A percentile compares a stretch with the other conserved stretches of the same genome.
Evolutionary conservation across 805 yeast genomes (phyloP).

Genomic region (Pichia insulana): DNA sequence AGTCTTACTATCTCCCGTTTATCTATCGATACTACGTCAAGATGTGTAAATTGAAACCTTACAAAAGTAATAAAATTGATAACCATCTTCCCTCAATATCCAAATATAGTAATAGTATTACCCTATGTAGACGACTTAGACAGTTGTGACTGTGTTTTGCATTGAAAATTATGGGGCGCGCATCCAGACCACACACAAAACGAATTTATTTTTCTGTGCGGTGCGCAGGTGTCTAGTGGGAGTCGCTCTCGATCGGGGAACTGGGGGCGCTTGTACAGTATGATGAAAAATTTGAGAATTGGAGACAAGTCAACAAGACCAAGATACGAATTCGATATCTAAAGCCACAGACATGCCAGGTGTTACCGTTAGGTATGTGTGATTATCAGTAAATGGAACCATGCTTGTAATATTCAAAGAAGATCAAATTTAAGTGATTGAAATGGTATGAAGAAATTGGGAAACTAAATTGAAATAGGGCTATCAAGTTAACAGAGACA

Average conservation of each 20-base stretch:
- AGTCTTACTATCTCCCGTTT: background rate
- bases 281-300: slow-evolving; percentile 4
- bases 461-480: no score
- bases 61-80: no score
- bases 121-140: no score
- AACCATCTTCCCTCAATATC: no score
- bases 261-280: background rate
- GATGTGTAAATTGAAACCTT: no score
- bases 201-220: background rate
- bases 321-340: background rate
- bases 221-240: slow-evolving; percentile 2
- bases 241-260: background rate
- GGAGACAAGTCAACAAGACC: background rate
- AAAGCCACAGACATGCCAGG: slow-evolving; percentile 63
- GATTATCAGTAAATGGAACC: background rate
- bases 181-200: no score
- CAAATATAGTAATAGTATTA: background rate
- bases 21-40: no score
- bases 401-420: no score
- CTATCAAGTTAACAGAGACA: no score
- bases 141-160: slow-evolving; percentile 8
- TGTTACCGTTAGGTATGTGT: slow-evolving; percentile 93
- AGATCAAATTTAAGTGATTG: no score
- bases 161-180: no score
- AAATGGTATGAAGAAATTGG: no score